These are phyloP conservation scores for Cryptosporidium meleagridis DNA, from an alignment of 169 alveolate species.

Conservation along the genomic window DNA sequence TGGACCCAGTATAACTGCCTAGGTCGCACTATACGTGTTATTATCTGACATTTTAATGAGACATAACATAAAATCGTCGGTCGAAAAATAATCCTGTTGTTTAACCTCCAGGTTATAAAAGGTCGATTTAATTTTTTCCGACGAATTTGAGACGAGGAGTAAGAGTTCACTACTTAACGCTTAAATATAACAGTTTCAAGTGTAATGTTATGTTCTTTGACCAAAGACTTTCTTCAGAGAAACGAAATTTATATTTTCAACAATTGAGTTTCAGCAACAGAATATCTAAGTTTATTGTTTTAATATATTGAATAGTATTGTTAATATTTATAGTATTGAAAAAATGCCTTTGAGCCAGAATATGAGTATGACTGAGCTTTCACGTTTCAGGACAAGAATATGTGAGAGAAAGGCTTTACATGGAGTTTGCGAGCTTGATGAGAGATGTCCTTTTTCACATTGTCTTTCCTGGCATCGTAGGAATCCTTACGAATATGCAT, in stretches of 20 bases:
- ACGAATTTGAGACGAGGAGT: slow-evolving; percentile 23
- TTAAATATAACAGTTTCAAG: slow-evolving; percentile 23
- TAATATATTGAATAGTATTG: not conserved
- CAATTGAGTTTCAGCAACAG: not conserved
- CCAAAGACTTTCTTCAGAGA: not conserved
- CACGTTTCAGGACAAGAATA: slow-evolving; percentile 74
- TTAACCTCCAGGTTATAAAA: not conserved
- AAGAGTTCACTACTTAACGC: slow-evolving; percentile 42
- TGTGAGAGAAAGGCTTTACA: slow-evolving; percentile 74
- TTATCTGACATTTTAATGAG: slow-evolving; percentile 74
- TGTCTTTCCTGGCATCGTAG: slow-evolving; percentile 75
- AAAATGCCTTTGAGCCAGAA: slow-evolving; percentile 72
- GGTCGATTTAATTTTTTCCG: not conserved
- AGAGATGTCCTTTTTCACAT: slow-evolving; percentile 69
- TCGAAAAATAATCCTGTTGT: slow-evolving; percentile 60
- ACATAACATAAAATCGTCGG: slow-evolving; percentile 69
- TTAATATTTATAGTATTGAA: not conserved
- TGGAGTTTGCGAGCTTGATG: slow-evolving; percentile 73
- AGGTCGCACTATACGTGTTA: slow-evolving; percentile 74
- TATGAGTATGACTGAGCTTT: slow-evolving; percentile 74
- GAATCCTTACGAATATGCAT: slow-evolving; percentile 71
- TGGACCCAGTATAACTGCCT: slow-evolving; percentile 72
- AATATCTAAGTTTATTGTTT: slow-evolving; percentile 6
- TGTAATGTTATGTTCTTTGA: slow-evolving; percentile 59
- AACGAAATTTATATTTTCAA: not conserved